These are phyloP conservation scores for Sporothrix brunneoviolacea DNA, from an alignment of 2,329 filamentous ascomycete species.

Conservation along the genomic window DNA sequence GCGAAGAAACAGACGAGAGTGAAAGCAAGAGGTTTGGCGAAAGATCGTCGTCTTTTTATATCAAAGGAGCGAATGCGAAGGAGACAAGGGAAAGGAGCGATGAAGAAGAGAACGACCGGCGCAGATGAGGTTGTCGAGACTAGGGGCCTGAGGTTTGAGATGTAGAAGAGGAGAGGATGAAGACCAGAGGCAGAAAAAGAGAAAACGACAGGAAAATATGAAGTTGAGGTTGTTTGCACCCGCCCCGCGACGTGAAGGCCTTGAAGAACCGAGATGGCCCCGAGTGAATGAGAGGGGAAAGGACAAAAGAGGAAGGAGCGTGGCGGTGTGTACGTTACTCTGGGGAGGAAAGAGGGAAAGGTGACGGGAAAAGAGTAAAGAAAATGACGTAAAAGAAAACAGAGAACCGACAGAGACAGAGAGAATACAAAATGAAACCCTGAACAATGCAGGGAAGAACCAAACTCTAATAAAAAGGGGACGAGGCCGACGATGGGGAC, in stretches of 20 bases:
- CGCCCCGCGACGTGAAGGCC: not conserved
- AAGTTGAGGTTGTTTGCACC: not conserved
- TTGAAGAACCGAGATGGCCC: conserved; percentile 11
- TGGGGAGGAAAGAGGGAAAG: not conserved
- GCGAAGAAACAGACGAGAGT: not conserved
- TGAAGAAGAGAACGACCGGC: not conserved
- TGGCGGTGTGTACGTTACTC: not conserved
- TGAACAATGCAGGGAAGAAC: too few relatives aligned
- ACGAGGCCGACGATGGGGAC: conserved; percentile 1
- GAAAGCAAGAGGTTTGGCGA: not conserved
- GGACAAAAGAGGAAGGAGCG: conserved; percentile 6
- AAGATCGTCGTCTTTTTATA: conserved; percentile 5
- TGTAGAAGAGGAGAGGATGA: not conserved
- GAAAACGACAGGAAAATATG: not conserved
- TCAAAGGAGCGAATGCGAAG: not conserved
- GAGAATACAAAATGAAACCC: too few relatives aligned
- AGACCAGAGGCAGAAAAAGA: not conserved
- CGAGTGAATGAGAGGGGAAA: conserved; percentile 4
- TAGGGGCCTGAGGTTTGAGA: not conserved
- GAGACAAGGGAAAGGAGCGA: not conserved
- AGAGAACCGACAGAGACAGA: too few relatives aligned
- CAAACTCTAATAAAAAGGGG: not conserved
- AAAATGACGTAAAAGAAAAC: conserved; percentile 12
- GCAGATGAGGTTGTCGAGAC: conserved; percentile 4
- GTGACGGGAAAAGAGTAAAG: conserved; percentile 7